These are phyloP conservation scores for Shiraia sp. DNA, from an alignment of 2,329 filamentous ascomycete genomes.

Conservation along the genomic window DNA sequence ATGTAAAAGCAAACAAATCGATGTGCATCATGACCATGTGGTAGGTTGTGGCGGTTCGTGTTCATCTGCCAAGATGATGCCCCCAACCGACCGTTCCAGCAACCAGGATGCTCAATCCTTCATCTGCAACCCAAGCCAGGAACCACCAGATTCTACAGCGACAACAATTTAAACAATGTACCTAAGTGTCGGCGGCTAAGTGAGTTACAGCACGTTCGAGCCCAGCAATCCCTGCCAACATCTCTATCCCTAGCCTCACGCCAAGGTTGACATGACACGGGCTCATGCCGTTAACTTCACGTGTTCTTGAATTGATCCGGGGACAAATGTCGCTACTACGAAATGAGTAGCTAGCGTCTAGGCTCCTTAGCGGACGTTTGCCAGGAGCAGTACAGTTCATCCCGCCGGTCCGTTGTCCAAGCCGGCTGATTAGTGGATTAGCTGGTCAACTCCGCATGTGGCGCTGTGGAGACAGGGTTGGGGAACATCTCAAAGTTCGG, in stretches of 20 bases:
- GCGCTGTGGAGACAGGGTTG: slow-evolving; percentile 4
- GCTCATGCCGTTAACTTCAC: slow-evolving; percentile 20
- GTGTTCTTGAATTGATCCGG: slow-evolving; percentile 13
- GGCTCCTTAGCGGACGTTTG: slow-evolving; percentile 13
- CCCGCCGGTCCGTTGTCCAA: slow-evolving; percentile 20
- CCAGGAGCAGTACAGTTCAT: slow-evolving; percentile 3
- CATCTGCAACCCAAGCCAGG: neutral
- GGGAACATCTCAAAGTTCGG: slow-evolving; percentile 4
- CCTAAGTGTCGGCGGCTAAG: neutral
- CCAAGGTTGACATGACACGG: slow-evolving; percentile 2
- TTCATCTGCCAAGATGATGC: slow-evolving; percentile 6
- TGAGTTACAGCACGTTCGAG: neutral
- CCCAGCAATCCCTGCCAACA: slow-evolving; percentile 6
- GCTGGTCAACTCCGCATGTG: slow-evolving; percentile 13
- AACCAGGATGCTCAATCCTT: slow-evolving; percentile 10
- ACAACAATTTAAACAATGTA: neutral
- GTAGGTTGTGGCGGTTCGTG: slow-evolving; percentile 8
- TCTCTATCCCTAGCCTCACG: neutral
- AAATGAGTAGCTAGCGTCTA: slow-evolving; percentile 6
- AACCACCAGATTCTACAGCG: neutral
- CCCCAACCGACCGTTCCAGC: slow-evolving; percentile 14
- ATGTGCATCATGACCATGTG: slow-evolving; percentile 10
- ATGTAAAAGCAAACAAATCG: slow-evolving; percentile 8
- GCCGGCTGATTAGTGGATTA: slow-evolving; percentile 29
- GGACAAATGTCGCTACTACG: slow-evolving; percentile 11